These are phyloP conservation scores for Colletotrichum camelliae DNA, from an alignment of 2,329 filamentous ascomycete species.

Conservation along the genomic window DNA sequence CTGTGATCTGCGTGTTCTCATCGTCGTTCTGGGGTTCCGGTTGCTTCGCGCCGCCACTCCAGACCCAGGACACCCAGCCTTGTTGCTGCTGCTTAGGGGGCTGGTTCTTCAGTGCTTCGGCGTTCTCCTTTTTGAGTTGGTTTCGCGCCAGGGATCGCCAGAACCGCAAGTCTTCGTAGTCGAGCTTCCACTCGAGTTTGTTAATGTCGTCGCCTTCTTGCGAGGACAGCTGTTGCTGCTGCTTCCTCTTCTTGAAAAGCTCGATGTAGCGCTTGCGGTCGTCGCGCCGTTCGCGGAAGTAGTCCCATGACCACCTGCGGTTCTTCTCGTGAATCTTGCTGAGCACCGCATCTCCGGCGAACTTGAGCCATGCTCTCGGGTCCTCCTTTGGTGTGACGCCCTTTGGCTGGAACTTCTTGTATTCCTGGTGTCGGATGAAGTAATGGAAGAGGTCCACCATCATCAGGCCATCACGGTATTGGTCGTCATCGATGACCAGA, in stretches of 20 bases:
- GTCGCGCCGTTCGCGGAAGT: slow-evolving; percentile 90
- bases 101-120: slow-evolving; percentile 78
- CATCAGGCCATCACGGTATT: slow-evolving; percentile 97
- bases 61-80: slow-evolving; percentile 91
- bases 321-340: slow-evolving; percentile 96
- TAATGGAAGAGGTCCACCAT: slow-evolving; percentile 98
- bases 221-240: slow-evolving; percentile 71
- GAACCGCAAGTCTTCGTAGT: slow-evolving; percentile 95
- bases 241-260: slow-evolving; percentile 93
- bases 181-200: slow-evolving; percentile 83
- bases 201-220: slow-evolving; percentile 77
- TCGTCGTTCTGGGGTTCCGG: slow-evolving; percentile 61
- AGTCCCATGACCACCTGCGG: slow-evolving; percentile 93
- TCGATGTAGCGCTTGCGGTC: slow-evolving; percentile 89
- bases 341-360: slow-evolving; percentile 87
- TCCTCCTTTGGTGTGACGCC: slow-evolving; percentile 83
- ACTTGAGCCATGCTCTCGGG: slow-evolving; percentile 88
- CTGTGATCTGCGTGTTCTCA: slow-evolving; percentile 87
- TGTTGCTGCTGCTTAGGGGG: slow-evolving; percentile 67
- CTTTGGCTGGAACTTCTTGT: slow-evolving; percentile 91
- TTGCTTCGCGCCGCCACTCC: slow-evolving; percentile 72
- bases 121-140: slow-evolving; percentile 93
- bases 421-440: slow-evolving; percentile 96
- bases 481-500: slow-evolving; percentile 94
- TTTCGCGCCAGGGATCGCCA: slow-evolving; percentile 95